These are phyloP conservation scores for Xylaria hypoxylon DNA, from an alignment of 2,329 filamentous ascomycete genomes.

Conservation along the genomic window DNA sequence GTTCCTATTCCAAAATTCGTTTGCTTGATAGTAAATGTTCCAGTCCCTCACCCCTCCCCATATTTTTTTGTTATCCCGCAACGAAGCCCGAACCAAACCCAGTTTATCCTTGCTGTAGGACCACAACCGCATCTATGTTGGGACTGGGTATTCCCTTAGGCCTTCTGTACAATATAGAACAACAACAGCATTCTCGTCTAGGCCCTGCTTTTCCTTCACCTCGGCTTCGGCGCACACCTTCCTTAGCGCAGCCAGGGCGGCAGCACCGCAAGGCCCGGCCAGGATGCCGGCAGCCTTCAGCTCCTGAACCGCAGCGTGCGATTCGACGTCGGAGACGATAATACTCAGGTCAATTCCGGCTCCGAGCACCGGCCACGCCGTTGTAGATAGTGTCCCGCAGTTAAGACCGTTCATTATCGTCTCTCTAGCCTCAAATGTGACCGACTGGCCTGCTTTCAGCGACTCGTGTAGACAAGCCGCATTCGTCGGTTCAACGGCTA, in stretches of 20 bases:
- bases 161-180: constrained; percentile 77
- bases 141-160: constrained; percentile 62
- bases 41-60: constrained; percentile 16
- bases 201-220: constrained; percentile 49
- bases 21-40: constrained; percentile 22
- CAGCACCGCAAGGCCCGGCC: constrained; percentile 54
- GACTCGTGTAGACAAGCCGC: constrained; percentile 69
- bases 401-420: constrained; percentile 82
- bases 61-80: constrained; percentile 23
- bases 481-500: constrained; percentile 77
- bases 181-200: constrained; percentile 65
- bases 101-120: constrained; percentile 22
- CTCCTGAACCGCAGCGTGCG: constrained; percentile 68
- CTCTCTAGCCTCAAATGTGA: constrained; percentile 64
- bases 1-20: constrained; percentile 19
- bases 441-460: constrained; percentile 60
- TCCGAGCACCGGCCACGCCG: constrained; percentile 71
- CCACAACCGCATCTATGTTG: constrained; percentile 42
- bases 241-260: constrained; percentile 64
- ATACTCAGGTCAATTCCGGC: constrained; percentile 70
- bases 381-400: constrained; percentile 75
- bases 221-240: constrained; percentile 54
- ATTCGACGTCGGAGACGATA: constrained; percentile 71
- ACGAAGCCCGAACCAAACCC: constrained; percentile 19
- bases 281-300: constrained; percentile 54